A percentile compares a stretch with the other conserved stretches of the same genome.
Evolutionary conservation across 2,329 filamentous ascomycete species (phyloP).

Genomic region (Paraphaeosphaeria sporulosa): DNA sequence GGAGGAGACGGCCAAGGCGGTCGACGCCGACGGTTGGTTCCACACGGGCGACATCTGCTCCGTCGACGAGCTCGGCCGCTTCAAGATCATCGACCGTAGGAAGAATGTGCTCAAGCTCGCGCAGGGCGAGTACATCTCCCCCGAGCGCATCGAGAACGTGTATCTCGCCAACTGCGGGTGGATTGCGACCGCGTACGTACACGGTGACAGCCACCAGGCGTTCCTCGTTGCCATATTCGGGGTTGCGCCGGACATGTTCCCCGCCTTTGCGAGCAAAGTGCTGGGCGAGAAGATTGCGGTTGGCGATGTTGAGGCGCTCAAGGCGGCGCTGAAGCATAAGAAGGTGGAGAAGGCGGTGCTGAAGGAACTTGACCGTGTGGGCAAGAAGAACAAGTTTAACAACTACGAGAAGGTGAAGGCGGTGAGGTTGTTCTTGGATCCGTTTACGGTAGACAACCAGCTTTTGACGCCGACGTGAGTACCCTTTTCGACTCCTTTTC

Average conservation of each 20-base stretch:
- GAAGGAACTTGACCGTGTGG: conserved; percentile 79
- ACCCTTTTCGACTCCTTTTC: background rate
- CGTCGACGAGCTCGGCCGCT: conserved; percentile 83
- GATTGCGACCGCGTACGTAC: conserved; percentile 83
- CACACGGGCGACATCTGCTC: conserved; percentile 90
- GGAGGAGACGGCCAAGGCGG: conserved; percentile 81
- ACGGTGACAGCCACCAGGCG: conserved; percentile 85
- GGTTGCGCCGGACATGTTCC: conserved; percentile 84
- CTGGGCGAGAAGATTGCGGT: conserved; percentile 71
- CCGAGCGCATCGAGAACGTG: conserved; percentile 95
- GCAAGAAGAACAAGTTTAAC: conserved; percentile 86
- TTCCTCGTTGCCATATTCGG: conserved; percentile 87
- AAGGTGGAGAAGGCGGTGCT: conserved; percentile 78
- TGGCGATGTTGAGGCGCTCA: conserved; percentile 72
- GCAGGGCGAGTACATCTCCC: conserved; percentile 97
- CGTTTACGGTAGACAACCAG: conserved; percentile 93
- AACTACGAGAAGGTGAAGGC: conserved; percentile 85
- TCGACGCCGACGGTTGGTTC: conserved; percentile 95
- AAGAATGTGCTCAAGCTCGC: conserved; percentile 99
- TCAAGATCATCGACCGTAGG: conserved; percentile 93
- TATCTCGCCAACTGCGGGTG: conserved; percentile 83
- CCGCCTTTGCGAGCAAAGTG: conserved; percentile 78
- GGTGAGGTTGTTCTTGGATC: conserved; percentile 79
- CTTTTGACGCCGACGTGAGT: conserved; percentile 87
- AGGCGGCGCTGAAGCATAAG: conserved; percentile 70